Conservation (phyloP, 2,329 filamentous ascomycete genomes). For the Alternaria solani region DNA sequence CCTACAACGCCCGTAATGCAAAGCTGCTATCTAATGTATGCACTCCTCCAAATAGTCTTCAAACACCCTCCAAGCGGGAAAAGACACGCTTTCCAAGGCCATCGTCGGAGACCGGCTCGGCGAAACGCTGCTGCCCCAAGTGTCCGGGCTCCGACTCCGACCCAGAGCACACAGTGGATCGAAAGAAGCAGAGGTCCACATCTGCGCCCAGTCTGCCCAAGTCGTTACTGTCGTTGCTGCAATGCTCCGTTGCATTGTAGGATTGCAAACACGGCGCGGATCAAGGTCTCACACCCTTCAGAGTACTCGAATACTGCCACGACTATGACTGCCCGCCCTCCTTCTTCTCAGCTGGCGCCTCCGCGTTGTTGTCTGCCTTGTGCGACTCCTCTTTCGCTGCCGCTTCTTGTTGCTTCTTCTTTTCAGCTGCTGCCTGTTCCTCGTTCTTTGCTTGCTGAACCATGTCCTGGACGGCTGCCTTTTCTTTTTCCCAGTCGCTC, state of each 20-base stretch:
- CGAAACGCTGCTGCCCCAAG: background rate
- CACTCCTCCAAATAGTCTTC: conserved; percentile 24
- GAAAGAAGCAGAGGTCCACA: conserved; percentile 8
- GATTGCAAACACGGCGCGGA: background rate
- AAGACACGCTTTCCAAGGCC: conserved; percentile 14
- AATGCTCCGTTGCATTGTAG: conserved; percentile 3
- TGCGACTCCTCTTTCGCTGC: conserved; percentile 37
- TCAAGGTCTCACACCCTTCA: conserved; percentile 2
- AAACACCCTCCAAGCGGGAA: conserved; percentile 30
- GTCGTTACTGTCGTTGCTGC: conserved; percentile 29
- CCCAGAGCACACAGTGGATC: conserved; percentile 7
- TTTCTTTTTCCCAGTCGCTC: conserved; percentile 89
- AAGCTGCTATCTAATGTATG: conserved; percentile 44
- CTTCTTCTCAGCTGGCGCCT: conserved; percentile 28
- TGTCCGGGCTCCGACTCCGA: background rate
- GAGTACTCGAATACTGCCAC: conserved; percentile 1
- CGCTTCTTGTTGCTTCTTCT: conserved; percentile 64
- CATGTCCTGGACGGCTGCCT: conserved; percentile 76
- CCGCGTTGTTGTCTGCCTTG: conserved; percentile 39
- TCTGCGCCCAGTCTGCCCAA: conserved; percentile 12
- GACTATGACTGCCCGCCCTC: conserved; percentile 8
- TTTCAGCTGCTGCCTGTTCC: conserved; percentile 49
- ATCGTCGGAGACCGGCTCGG: conserved; percentile 27
- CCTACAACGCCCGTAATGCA: conserved; percentile 43
- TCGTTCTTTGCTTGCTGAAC: conserved; percentile 64